A percentile compares a stretch with the other conserved stretches of the same genome.
phyloP scores from a whole-genome alignment of 2,329 filamentous ascomycete genomes.

The Leptosphaerulina australis region DNA sequence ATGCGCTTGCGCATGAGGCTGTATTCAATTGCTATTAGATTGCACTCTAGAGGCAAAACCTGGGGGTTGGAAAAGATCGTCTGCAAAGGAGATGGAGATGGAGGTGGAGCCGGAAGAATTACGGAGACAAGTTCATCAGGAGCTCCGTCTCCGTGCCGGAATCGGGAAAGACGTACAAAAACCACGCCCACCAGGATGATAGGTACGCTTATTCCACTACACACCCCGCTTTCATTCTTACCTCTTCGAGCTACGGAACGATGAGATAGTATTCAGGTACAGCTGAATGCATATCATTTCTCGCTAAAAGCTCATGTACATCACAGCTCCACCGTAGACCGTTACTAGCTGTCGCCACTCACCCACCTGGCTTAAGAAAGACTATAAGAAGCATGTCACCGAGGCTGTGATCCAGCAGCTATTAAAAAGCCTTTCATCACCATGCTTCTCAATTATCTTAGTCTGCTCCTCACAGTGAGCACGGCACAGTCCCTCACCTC shows the following conservation, averaged over 20 bases:
- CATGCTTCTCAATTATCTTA: slow-evolving; percentile 10
- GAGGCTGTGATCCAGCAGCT: not conserved
- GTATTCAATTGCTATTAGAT: not conserved
- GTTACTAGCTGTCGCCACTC: slow-evolving; percentile 3
- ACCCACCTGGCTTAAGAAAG: not conserved
- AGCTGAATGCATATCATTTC: not conserved
- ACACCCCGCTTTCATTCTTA: slow-evolving; percentile 1
- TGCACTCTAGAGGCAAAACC: not conserved
- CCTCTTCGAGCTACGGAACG: slow-evolving; percentile 6
- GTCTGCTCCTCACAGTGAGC: slow-evolving; percentile 22
- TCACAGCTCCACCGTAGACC: not conserved
- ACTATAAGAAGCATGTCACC: slow-evolving; percentile 8
- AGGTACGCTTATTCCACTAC: not conserved
- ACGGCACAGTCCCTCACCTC: slow-evolving; percentile 34
- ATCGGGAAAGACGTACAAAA: slow-evolving; percentile 1
- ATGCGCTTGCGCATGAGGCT: not conserved
- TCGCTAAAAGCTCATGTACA: not conserved
- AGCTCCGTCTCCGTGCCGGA: slow-evolving; percentile 7
- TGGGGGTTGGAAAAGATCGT: not conserved
- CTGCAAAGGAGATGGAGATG: not conserved
- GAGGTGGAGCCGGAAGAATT: slow-evolving; percentile 14
- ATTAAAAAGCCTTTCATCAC: not conserved
- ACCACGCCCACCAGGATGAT: not conserved
- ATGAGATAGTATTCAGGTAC: not conserved
- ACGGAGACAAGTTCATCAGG: slow-evolving; percentile 9